These are phyloP conservation scores for Tolypocladium album DNA, from an alignment of 2,329 filamentous ascomycete genomes.

Conservation along the genomic window DNA sequence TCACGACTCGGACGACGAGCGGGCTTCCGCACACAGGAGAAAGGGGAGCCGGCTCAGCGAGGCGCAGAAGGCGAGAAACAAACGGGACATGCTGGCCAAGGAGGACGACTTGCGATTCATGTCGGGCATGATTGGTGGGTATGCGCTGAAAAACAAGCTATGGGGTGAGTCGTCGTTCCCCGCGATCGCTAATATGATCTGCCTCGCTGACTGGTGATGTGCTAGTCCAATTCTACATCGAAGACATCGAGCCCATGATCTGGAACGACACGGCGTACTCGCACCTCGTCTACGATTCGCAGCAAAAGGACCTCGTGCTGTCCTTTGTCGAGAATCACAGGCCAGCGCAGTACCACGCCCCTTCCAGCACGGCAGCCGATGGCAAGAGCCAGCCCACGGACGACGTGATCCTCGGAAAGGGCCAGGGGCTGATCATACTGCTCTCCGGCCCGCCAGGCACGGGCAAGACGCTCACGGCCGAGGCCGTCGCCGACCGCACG, in stretches of 20 bases:
- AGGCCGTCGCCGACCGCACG: constrained; percentile 29
- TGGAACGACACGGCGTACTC: constrained; percentile 36
- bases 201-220: not conserved
- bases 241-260: constrained; percentile 27
- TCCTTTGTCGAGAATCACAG: constrained; percentile 36
- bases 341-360: constrained; percentile 2
- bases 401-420: constrained; percentile 32
- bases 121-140: constrained; percentile 30
- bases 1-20: constrained; percentile 1
- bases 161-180: constrained; percentile 23
- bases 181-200: not conserved
- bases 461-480: constrained; percentile 35
- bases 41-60: constrained; percentile 16
- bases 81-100: constrained; percentile 24
- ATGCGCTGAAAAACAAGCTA: constrained; percentile 32
- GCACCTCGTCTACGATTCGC: constrained; percentile 34
- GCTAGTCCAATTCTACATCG: constrained; percentile 24
- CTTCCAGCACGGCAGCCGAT: not conserved
- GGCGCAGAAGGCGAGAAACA: constrained; percentile 26
- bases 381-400: constrained; percentile 13
- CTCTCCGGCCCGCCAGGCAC: constrained; percentile 34
- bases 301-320: constrained; percentile 35
- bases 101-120: constrained; percentile 29
- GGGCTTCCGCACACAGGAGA: constrained; percentile 2
- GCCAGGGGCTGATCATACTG: constrained; percentile 32